Evolutionary conservation across 2,329 filamentous ascomycete species (phyloP), one percentile per base, ranked within the genome.

Genomic region (Colletotrichum somersetense): DNA sequence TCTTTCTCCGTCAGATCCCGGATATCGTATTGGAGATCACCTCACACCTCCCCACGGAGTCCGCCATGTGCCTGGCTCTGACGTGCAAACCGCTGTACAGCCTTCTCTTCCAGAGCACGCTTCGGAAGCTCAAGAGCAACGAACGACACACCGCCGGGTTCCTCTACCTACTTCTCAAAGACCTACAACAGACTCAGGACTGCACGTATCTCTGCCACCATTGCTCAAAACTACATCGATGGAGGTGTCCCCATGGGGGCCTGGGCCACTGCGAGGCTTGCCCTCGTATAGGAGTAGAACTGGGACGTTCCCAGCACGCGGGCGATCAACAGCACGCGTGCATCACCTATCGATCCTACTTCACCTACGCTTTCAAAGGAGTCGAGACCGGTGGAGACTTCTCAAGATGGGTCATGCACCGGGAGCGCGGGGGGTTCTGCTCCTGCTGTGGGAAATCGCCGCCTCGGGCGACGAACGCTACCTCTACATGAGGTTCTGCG

Each of bases 11-110:
- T 2, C 66, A 72, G 26, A 65, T 69, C 5, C 59, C 70, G 8
- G 70, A 72, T 35, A 18, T 72, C 48, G 52, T 72, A 5, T 8
- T 72, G 33, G 70, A 72, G 42, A 70, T 72, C 20, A 38, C 66
- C 12, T 69, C 66, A 5, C 70, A 72, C n/a, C 70, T 72, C 33
- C 70, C 70, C 20, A 48, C 38, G 35, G 66, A 64, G 44, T 69
- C 70, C 50, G 70, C 46, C 10, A 62, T 72, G 30, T 44, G 70
- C 33, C 66, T 72, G 12, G 66, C 70, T 0, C 59, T 72, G 53
- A 61, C 70, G 3, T 72, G 70, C 59, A 72, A 61, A 20, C 23
- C 59, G 14, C 70, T 72, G 33, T 55, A 72, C 33, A 38, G 53
- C 35, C 59, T 72, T 5, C 70, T 72, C n/a, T 72, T 64, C 16